Evolutionary conservation across 768 basidiomycete species (phyloP).

Genomic region (Cyclocybe cylindracea): DNA sequence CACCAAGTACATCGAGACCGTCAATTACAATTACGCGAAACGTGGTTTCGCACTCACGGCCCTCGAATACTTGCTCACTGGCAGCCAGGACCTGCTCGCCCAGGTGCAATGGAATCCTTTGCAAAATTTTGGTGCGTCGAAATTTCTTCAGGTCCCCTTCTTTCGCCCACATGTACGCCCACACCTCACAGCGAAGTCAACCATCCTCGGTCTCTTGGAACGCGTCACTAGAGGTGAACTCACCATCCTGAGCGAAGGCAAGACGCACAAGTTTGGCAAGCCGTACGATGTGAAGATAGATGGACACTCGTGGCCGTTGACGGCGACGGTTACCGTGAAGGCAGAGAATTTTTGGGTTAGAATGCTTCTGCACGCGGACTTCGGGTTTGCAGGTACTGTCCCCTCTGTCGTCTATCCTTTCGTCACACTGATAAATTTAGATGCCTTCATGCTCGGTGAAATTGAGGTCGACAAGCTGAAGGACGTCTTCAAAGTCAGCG

Average conservation of each 20-base stretch:
- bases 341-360: conserved; percentile 12
- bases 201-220: conserved; percentile 3
- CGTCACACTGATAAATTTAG: background rate
- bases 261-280: conserved; percentile 7
- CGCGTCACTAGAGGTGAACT: conserved; percentile 2
- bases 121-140: conserved; percentile 5
- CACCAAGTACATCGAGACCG: conserved; percentile 10
- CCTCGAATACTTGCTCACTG: conserved; percentile 5
- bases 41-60: conserved; percentile 2
- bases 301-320: conserved; percentile 5
- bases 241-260: conserved; percentile 6
- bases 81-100: conserved; percentile 5
- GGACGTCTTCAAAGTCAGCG: conserved; percentile 6
- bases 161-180: background rate
- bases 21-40: conserved; percentile 11
- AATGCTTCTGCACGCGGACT: conserved; percentile 10
- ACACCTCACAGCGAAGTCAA: conserved; percentile 1
- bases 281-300: conserved; percentile 4
- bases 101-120: conserved; percentile 7
- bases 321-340: conserved; percentile 5
- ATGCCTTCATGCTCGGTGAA: conserved; percentile 12
- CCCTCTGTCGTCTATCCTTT: background rate
- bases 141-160: background rate
- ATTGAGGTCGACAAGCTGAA: conserved; percentile 7
- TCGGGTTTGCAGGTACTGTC: conserved; percentile 9